A percentile compares a stretch with the other conserved stretches of the same genome.
phyloP scores from a whole-genome alignment of 2,329 filamentous ascomycete genomes.

The Cucurbitaria berberidis region DNA sequence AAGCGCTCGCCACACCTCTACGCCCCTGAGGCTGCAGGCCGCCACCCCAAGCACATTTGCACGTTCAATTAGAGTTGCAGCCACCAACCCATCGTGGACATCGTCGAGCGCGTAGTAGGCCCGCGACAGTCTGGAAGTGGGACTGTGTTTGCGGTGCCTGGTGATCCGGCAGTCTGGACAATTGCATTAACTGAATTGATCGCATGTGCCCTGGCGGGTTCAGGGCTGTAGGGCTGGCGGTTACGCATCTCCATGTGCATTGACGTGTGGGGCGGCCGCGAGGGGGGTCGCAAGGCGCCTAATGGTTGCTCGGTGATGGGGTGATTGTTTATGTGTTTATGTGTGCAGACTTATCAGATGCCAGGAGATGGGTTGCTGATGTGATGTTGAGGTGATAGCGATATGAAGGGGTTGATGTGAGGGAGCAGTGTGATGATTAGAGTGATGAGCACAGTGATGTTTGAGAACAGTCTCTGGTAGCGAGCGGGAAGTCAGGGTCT shows the following conservation, averaged over 20 bases:
- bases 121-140: conserved; percentile 7
- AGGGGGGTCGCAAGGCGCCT: conserved; percentile 39
- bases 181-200: conserved; percentile 2
- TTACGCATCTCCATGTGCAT: conserved; percentile 25
- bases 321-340: conserved; percentile 25
- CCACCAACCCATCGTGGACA: conserved; percentile 18
- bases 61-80: conserved; percentile 37
- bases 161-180: conserved; percentile 25
- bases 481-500: background rate
- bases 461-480: background rate
- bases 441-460: background rate
- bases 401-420: conserved; percentile 1
- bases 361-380: conserved; percentile 6
- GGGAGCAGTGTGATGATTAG: background rate
- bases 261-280: conserved; percentile 22
- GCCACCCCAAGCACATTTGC: conserved; percentile 13
- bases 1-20: conserved; percentile 16
- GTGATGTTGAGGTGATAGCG: conserved; percentile 12
- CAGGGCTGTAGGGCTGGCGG: conserved; percentile 37
- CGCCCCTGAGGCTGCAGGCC: conserved; percentile 9
- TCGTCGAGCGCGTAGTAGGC: conserved; percentile 20
- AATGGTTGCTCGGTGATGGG: conserved; percentile 18
- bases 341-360: conserved; percentile 13
- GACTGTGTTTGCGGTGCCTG: conserved; percentile 18
- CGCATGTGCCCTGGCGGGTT: conserved; percentile 6